Evolutionary conservation across 331 rosid species (phyloP).

Genomic region (Phaseolus coccineus): DNA sequence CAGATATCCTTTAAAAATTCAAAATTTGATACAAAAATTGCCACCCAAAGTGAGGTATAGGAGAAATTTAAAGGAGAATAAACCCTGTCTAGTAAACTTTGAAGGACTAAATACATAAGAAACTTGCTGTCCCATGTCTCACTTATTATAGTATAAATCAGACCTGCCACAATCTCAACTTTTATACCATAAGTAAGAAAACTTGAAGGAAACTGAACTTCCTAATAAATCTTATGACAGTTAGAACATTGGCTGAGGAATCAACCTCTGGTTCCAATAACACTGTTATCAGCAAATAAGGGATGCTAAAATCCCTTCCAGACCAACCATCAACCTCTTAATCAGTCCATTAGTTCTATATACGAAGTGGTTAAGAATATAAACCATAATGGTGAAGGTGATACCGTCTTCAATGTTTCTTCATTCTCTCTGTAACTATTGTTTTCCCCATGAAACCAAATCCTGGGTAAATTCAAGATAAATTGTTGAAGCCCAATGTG

Average conservation of each 20-base stretch:
- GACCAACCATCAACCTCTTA: not conserved
- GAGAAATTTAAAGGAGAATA: not conserved
- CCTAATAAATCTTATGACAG: not conserved
- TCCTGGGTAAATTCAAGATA: conserved; percentile 13
- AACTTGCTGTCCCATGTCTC: not conserved
- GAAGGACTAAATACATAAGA: not conserved
- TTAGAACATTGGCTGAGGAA: not conserved
- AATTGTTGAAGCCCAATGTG: not conserved
- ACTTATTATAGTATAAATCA: not conserved
- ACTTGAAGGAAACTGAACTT: not conserved
- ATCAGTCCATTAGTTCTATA: not conserved
- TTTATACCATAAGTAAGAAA: not conserved
- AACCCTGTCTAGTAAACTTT: not conserved
- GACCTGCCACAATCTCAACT: not conserved
- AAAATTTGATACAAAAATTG: not conserved
- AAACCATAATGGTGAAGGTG: conserved; percentile 17
- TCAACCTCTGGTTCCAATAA: not conserved
- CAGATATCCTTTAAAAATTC: not conserved
- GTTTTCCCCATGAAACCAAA: conserved; percentile 6
- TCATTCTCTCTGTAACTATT: conserved; percentile 21
- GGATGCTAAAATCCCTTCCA: not conserved
- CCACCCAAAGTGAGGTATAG: not conserved
- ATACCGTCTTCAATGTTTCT: not conserved
- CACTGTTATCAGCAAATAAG: not conserved
- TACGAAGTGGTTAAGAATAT: conserved; percentile 9